These are phyloP conservation scores for Tricholoma saponaceum DNA, from an alignment of 768 basidiomycete genomes.

Conservation along the genomic window DNA sequence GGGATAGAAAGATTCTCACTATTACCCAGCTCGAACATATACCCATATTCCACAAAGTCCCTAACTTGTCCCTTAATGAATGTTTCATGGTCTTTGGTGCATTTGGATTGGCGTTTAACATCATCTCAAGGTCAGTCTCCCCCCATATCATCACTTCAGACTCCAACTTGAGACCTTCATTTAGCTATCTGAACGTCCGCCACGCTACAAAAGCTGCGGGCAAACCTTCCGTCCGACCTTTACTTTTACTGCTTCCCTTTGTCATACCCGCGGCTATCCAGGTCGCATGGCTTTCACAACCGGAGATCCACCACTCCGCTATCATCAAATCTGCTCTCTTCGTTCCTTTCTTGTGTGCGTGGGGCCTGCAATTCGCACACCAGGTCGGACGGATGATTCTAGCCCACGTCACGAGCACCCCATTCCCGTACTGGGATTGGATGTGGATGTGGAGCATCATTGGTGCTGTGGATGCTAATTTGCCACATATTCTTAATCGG, in stretches of 20 bases:
- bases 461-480: conserved; percentile 80
- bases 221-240: conserved; percentile 45
- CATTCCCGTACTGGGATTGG: conserved; percentile 85
- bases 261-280: conserved; percentile 65
- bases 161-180: neutral
- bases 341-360: conserved; percentile 85
- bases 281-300: conserved; percentile 76
- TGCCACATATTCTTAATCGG: conserved; percentile 64
- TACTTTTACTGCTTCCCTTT: conserved; percentile 81
- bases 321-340: conserved; percentile 76
- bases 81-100: conserved; percentile 81
- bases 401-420: conserved; percentile 80
- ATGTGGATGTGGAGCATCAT: conserved; percentile 82
- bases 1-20: conserved; percentile 69
- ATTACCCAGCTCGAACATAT: conserved; percentile 52
- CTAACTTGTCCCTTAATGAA: conserved; percentile 77
- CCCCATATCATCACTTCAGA: neutral
- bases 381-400: conserved; percentile 92
- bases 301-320: conserved; percentile 52
- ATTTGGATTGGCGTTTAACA: conserved; percentile 73
- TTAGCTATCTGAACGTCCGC: conserved; percentile 80
- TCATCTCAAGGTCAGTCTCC: conserved; percentile 54
- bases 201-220: conserved; percentile 37
- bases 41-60: conserved; percentile 46
- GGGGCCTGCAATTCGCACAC: conserved; percentile 90